These are phyloP conservation scores for Aspergillus kassunensis DNA, from an alignment of 495 filamentous ascomycete genomes.

Conservation along the genomic window DNA sequence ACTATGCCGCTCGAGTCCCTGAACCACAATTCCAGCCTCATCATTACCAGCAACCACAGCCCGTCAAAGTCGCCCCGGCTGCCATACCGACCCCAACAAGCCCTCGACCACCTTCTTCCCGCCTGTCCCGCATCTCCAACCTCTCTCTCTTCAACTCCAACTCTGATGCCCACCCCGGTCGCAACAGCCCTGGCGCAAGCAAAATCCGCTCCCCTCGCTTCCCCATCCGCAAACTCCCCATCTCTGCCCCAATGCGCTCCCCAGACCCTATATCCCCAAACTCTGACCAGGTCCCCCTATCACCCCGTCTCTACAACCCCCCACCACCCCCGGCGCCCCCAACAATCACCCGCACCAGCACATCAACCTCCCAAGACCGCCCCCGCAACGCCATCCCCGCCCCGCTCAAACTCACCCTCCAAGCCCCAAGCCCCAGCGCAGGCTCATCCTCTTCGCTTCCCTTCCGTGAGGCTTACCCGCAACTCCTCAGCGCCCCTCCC, in stretches of 20 bases:
- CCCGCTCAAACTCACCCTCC: constrained; percentile 38
- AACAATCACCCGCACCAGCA: constrained; percentile 15
- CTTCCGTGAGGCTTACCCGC: constrained; percentile 50
- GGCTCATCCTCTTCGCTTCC: constrained; percentile 45
- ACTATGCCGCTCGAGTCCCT: constrained; percentile 12
- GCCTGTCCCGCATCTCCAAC: constrained; percentile 44
- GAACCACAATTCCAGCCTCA: constrained; percentile 8
- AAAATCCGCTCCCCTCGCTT: constrained; percentile 50
- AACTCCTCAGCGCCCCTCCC: constrained; percentile 50
- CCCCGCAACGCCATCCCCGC: constrained; percentile 20
- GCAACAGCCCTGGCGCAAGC: constrained; percentile 49
- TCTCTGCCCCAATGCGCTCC: constrained; percentile 55
- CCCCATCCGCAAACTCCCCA: constrained; percentile 50
- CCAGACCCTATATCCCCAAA: constrained; percentile 37
- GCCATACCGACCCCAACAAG: constrained; percentile 19
- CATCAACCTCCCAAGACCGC: constrained; percentile 48
- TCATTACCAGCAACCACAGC: neutral
- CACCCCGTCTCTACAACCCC: constrained; percentile 55
- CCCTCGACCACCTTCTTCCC: constrained; percentile 32
- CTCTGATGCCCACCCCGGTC: constrained; percentile 12
- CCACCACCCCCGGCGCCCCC: constrained; percentile 46
- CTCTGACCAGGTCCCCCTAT: constrained; percentile 49
- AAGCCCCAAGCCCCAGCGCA: constrained; percentile 26
- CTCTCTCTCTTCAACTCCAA: constrained; percentile 51
- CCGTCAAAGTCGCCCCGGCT: neutral